Evolutionary conservation across 176 grass and related monocot species (phyloP), one percentile per base, ranked within the genome.

Genomic region (Luzula sylvatica): DNA sequence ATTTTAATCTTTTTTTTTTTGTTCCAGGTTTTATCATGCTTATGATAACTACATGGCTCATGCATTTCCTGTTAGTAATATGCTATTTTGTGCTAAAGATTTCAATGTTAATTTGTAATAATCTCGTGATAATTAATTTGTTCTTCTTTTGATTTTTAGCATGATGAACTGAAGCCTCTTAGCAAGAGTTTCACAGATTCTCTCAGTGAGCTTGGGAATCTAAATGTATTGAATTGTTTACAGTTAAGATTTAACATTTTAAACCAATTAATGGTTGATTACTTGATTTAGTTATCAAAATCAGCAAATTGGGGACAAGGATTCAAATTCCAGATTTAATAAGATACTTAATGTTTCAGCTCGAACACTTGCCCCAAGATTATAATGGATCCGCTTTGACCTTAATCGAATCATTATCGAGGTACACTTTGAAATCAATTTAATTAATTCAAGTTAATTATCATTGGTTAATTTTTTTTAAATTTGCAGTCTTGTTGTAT

Each of bases 11-110:
- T 47, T 32, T 65, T 70, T 22, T 70, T 43, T 26, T 63, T 21
- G 50, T 76, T 72, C 73, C 90, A 96, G 84, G 92, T 96, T 89
- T 80, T 96, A 86, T 56, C 92, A 96, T 86, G 92, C 92, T 55
- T 96, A 90, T 60, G 92, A 90, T 26, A 96, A 96, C 55, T 96
- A 96, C 75, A 96, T 96, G 81, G 72, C 60, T 56, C 50, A 96
- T 77, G 92, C 92, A 25, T 96, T 96, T 75, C 92, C 85, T 38
- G 92, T 96, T 67, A 58, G 72, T 71, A 60, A 9, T 24, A 44
- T 14, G 41, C 3, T 41, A 43, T 65, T 71, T 9, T 79, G n/a
- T n/a, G n/a, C n/a, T n/a, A n/a, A n/a, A n/a, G n/a, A n/a, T n/a
- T n/a, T n/a, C n/a, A n/a, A n/a, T n/a, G 30, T 9, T 35, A 9